These are phyloP conservation scores for Aurifilum marmelostoma DNA, from an alignment of 2,329 filamentous ascomycete species.

Conservation along the genomic window DNA sequence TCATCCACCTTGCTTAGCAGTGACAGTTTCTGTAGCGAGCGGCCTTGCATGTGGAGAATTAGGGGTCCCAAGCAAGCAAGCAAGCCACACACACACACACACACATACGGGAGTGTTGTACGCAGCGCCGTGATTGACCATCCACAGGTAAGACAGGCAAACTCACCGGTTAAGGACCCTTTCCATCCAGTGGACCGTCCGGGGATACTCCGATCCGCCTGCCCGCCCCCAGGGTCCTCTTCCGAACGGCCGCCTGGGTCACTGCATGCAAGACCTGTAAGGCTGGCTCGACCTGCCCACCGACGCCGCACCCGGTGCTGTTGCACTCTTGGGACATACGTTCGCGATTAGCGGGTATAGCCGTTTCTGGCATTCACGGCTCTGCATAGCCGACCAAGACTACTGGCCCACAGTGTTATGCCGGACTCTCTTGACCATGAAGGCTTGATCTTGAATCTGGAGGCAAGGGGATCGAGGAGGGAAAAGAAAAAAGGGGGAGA, in stretches of 20 bases:
- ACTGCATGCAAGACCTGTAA: conserved; percentile 1
- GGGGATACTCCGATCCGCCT: conserved; percentile 1
- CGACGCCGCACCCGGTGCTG: neutral
- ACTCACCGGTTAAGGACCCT: neutral
- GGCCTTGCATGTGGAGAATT: neutral
- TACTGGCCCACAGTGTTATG: neutral
- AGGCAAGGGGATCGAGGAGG: neutral
- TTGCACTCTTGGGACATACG: neutral
- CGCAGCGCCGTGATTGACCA: neutral
- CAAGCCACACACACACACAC: no score
- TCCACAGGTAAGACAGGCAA: neutral
- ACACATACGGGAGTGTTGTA: neutral
- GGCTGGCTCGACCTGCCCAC: neutral
- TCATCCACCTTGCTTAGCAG: neutral
- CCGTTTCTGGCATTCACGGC: conserved; percentile 6
- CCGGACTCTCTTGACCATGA: neutral
- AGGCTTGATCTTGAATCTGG: neutral
- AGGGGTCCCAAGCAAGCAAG: neutral
- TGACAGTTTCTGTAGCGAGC: neutral
- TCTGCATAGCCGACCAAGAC: neutral
- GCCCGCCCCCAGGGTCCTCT: neutral
- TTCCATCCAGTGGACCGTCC: neutral
- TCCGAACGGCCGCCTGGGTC: neutral
- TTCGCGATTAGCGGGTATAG: neutral
- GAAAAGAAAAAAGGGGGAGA: no score